Conservation (phyloP, 306 rosid genomes). For the Prunus fruticosa region DNA sequence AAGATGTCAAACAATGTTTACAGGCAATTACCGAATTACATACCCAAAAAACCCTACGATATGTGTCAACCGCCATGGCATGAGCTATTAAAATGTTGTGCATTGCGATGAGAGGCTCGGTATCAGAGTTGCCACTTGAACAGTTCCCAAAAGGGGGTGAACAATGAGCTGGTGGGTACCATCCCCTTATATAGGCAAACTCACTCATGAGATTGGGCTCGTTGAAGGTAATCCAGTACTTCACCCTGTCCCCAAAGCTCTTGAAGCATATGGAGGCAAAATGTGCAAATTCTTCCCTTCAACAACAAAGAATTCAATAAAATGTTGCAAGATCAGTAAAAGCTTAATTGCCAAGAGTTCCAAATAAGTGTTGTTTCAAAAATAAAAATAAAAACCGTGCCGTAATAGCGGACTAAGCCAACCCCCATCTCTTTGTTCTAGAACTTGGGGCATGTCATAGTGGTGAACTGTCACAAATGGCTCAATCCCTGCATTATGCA, state of each 20-base stretch:
- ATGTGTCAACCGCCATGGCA: slow-evolving; percentile 54
- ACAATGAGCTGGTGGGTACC: slow-evolving; percentile 50
- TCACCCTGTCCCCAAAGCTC: slow-evolving; percentile 27
- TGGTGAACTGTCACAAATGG: slow-evolving; percentile 33
- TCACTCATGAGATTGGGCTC: slow-evolving; percentile 14
- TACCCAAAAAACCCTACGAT: slow-evolving; percentile 56
- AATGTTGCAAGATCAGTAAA: background rate
- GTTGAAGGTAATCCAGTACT: slow-evolving; percentile 22
- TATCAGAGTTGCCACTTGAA: slow-evolving; percentile 46
- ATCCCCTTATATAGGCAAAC: slow-evolving; percentile 3
- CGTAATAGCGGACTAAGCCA: slow-evolving; percentile 14
- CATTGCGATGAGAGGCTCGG: slow-evolving; percentile 61
- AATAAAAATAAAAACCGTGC: background rate
- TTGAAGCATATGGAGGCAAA: slow-evolving; percentile 19
- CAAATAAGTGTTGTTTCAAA: background rate
- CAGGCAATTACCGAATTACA: background rate
- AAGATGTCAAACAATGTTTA: background rate
- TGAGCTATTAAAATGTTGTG: slow-evolving; percentile 67
- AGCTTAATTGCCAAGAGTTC: background rate
- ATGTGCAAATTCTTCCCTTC: slow-evolving; percentile 19
- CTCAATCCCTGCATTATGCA: slow-evolving; percentile 44
- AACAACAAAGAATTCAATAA: background rate
- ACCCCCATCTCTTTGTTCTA: slow-evolving; percentile 8
- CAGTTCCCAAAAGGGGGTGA: slow-evolving; percentile 74
- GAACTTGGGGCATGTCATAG: slow-evolving; percentile 9